These are phyloP conservation scores for Nicotiana tabacum DNA, from an alignment of 257 asterid species.

Conservation along the genomic window DNA sequence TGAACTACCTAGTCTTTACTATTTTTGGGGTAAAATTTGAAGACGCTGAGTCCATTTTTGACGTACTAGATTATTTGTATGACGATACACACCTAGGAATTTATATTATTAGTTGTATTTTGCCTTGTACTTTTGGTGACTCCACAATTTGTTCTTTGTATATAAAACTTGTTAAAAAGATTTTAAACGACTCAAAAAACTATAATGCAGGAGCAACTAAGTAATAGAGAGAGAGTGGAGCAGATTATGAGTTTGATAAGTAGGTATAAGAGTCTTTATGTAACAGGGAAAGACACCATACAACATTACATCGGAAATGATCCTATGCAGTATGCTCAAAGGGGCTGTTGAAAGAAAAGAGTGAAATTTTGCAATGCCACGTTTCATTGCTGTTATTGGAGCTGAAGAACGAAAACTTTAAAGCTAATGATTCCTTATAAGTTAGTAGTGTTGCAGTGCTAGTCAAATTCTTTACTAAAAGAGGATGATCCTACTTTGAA, in stretches of 20 bases:
- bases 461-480: not conserved
- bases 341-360: not conserved
- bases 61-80: no score
- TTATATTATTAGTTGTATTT: no score
- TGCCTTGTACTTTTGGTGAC: no score
- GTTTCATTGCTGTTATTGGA: not conserved
- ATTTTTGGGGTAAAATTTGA: no score
- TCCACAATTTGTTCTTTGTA: no score
- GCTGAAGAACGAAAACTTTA: not conserved
- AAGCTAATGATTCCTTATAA: not conserved
- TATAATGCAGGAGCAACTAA: no score
- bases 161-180: no score
- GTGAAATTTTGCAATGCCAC: no score
- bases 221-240: not conserved
- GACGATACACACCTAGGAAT: no score
- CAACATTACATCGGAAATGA: not conserved
- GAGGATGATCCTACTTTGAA: not conserved
- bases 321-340: not conserved
- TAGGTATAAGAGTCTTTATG: not conserved
- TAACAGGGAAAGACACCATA: not conserved
- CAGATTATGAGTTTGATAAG: not conserved
- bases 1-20: no score
- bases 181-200: no score
- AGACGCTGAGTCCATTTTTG: no score
- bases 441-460: not conserved